Percentiles rank a stretch among this genome's conserved stretches.
Conservation (phyloP, 805 yeast genomes). For the Scheffersomyces spartinae region DNA sequence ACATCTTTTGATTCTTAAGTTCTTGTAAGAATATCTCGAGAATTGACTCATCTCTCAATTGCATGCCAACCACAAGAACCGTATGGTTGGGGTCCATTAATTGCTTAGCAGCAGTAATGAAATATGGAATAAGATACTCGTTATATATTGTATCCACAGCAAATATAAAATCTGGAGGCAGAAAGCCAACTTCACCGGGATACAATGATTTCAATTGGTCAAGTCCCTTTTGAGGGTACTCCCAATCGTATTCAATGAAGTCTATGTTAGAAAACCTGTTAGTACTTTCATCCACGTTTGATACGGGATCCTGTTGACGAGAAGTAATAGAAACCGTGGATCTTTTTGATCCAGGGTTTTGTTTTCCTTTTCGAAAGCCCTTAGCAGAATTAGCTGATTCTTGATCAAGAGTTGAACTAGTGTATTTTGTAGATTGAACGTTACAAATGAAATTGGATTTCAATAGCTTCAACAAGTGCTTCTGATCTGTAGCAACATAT, state of each 20-base stretch:
- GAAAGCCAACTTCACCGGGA: constrained; percentile 2
- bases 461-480: constrained; percentile 38
- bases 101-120: constrained; percentile 30
- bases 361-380: too few species aligned
- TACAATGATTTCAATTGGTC: constrained; percentile 1
- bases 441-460: constrained; percentile 35
- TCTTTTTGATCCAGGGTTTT: too few species aligned
- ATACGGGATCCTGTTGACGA: too few species aligned
- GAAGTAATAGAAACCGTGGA: too few species aligned
- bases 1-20: too few species aligned
- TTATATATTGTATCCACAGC: constrained; percentile 63
- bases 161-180: constrained; percentile 37
- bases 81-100: constrained; percentile 23
- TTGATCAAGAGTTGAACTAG: too few species aligned
- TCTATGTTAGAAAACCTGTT: constrained; percentile 23
- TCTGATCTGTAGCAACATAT: constrained; percentile 51
- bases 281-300: too few species aligned
- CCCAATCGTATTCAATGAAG: constrained; percentile 54
- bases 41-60: constrained; percentile 41
- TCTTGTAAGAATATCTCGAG: constrained; percentile 33
- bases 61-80: constrained; percentile 34
- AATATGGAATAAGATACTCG: constrained; percentile 40
- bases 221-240: constrained; percentile 25
- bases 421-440: too few species aligned
- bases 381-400: too few species aligned